Conservation (phyloP, 371 early-diverging fungal genomes). For the Synchytrium microbalum region DNA sequence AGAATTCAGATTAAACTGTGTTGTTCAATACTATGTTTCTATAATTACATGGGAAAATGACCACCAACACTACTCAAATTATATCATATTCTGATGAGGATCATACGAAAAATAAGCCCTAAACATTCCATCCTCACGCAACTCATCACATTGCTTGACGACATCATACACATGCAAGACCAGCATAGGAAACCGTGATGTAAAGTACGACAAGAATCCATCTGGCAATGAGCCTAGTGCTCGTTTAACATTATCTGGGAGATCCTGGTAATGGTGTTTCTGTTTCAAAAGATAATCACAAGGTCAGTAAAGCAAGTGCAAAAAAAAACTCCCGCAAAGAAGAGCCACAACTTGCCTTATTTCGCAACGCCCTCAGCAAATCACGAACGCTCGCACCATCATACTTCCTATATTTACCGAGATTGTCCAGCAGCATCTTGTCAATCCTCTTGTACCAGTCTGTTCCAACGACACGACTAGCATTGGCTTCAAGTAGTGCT, state of each 20-base stretch:
- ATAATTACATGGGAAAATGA: no score
- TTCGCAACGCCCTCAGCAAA: slow-evolving; percentile 83
- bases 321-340: slow-evolving; percentile 6
- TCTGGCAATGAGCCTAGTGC: slow-evolving; percentile 82
- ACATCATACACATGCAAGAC: slow-evolving; percentile 57
- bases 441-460: slow-evolving; percentile 85
- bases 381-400: slow-evolving; percentile 77
- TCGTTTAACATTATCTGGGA: slow-evolving; percentile 64
- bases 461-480: slow-evolving; percentile 50
- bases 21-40: no score
- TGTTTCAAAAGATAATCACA: slow-evolving; percentile 7
- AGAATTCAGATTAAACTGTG: no score
- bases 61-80: no score
- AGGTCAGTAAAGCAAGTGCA: no score
- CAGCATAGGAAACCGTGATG: slow-evolving; percentile 80
- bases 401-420: slow-evolving; percentile 87
- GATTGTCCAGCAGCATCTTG: slow-evolving; percentile 62
- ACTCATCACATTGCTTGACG: slow-evolving; percentile 13
- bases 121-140: background rate
- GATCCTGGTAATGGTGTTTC: slow-evolving; percentile 95
- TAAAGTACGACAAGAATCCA: slow-evolving; percentile 80
- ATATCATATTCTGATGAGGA: slow-evolving; percentile 2
- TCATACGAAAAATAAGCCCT: background rate
- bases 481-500: slow-evolving; percentile 54
- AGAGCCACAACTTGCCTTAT: slow-evolving; percentile 56